Evolutionary conservation across 225 moss, liverwort and hornwort species (phyloP), one percentile per base, ranked within the genome.

Genomic region (Marchantia polymorpha): DNA sequence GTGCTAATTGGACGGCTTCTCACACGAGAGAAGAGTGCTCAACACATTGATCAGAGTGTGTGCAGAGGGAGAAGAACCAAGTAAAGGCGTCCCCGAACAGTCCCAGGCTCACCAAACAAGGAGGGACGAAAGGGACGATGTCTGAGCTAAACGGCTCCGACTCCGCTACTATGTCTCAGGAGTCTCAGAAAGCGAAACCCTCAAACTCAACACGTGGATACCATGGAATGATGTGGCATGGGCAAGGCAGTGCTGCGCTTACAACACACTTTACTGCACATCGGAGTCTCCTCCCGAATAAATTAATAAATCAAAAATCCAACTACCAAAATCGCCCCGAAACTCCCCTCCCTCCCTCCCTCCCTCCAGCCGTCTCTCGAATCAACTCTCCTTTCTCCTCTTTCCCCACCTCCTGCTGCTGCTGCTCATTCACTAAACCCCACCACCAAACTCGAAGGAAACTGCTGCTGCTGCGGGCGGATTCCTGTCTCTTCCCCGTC

Each of bases 171-270:
- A 8, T 53, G 73, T 54, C 73, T 52, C 27, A 26, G 52, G 52
- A 56, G n/a, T n/a, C n/a, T n/a, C n/a, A n/a, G n/a, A 73, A 13
- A 12, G 8, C 16, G 53, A 54, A 73, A 29, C 73, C 53, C 53
- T 54, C 54, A 15, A 55, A 73, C 17, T 54, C 73, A 53, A 29
- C 53, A 73, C 73, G 73, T 73, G 52, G 53, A 73, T 53, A 50
- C 27, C 17, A 15, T 53, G 16, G 23, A 27, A 20, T 69, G 26
- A 53, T 29, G 73, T 73, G 73, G 51, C 73, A 73, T 0, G 27
- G 16, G 27, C 27, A 48, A 69, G 7, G 69, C 17, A 48, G 39
- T 13, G 8, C 69, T 47, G 69, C 7, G 15, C 39, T 15, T 26
- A 17, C 47, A 19, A 46, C 39, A 69, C 69, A 29, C 10, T 29